Conservation (phyloP, 345 rosid species). For the Carallia brachiata region DNA sequence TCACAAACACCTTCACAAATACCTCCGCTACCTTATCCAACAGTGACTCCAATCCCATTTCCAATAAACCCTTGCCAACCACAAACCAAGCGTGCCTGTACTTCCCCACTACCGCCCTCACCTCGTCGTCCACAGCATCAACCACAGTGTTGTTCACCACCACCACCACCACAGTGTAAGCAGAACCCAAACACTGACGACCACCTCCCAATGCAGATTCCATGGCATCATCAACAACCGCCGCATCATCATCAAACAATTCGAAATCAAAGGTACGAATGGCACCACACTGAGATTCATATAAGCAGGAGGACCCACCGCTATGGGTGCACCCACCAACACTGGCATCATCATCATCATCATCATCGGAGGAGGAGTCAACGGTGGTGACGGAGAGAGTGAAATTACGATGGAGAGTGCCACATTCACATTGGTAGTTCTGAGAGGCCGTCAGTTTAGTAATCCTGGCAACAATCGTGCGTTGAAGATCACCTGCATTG, state of each 20-base stretch:
- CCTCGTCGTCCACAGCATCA: constrained; percentile 30
- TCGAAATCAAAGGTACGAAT: constrained; percentile 36
- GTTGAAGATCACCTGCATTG: constrained; percentile 33
- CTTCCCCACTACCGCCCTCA: constrained; percentile 74
- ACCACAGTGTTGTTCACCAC: constrained; percentile 24
- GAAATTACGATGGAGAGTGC: constrained; percentile 41
- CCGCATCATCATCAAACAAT: constrained; percentile 35
- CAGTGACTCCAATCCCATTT: constrained; percentile 21
- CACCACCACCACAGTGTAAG: constrained; percentile 53
- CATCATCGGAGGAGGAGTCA: constrained; percentile 31
- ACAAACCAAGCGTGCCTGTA: constrained; percentile 83
- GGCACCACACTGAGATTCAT: constrained; percentile 43
- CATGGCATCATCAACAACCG: constrained; percentile 56
- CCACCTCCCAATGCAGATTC: constrained; percentile 34
- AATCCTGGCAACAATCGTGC: constrained; percentile 44
- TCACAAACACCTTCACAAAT: constrained; percentile 68
- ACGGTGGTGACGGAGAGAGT: constrained; percentile 53
- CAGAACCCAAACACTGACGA: constrained; percentile 29
- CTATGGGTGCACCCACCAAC: not conserved
- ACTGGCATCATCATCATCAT: not conserved
- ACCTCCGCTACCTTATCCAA: constrained; percentile 60
- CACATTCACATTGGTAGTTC: constrained; percentile 40
- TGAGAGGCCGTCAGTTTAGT: constrained; percentile 32
- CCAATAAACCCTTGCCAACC: constrained; percentile 39
- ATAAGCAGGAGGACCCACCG: constrained; percentile 18